Evolutionary conservation across 1,284 basidiomycete genomes (phyloP), one percentile per base, ranked within the genome.

Genomic region (Cryptococcus deneoformans): DNA sequence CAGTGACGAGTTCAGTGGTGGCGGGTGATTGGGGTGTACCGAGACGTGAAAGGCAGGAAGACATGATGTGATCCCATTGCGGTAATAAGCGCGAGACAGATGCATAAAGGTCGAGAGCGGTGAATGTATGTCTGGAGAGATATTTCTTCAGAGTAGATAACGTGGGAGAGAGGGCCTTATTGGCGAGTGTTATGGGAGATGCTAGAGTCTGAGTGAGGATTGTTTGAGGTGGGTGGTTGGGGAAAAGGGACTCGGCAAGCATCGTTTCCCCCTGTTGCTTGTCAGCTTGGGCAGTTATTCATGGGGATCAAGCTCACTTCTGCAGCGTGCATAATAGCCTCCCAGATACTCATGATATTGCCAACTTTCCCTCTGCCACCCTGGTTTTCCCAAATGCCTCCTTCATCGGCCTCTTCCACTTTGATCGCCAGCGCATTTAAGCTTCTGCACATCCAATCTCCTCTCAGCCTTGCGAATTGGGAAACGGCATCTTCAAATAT

Each of bases 101-200:
- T 38, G 68, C 57, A 51, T 73, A 78, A 42, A 78, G 62, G 38
- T 76, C 72, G 7, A 78, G 57, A 3, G 75, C 70, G 20, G 72
- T 59, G 59, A 77, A 74, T 0, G 70, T 70, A 47, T 75, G 66
- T 2, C 66, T 60, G 0, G 69, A 63, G 3, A 76, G 65, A 8
- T 66, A 64, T 45, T 67, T 61, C 58, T 76, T 76, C 64, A 78
- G 68, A 14, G 54, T 65, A 38, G 64, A 59, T 1, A 72, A 53
- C 29, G 71, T 67, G 5, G 68, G 66, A 35, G 60, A 60, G 35
- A 76, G 59, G 34, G 72, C 61, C 16, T 57, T 54, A n/a, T 54
- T 50, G 7, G 75, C 20, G 14, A 67, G 48, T 5, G 46, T 34
- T 5, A 67, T 37, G 0, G 70, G 67, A 4, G 61, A 50, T 6